phyloP scores from a whole-genome alignment of 2,329 filamentous ascomycete species.

The Pseudocercospora pini-densiflorae region DNA sequence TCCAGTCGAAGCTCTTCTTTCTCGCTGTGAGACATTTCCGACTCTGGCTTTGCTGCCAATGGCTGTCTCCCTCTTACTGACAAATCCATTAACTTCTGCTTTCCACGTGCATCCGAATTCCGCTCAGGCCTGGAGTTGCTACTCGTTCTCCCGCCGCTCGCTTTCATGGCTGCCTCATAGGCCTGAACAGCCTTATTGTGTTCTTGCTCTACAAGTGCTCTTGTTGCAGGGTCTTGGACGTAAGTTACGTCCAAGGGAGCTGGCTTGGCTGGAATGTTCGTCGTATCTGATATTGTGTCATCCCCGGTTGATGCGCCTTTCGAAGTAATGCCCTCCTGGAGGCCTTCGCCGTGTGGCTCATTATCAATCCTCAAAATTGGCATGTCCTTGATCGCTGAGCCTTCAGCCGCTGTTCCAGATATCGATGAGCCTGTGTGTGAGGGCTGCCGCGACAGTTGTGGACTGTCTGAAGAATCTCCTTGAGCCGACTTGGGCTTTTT shows the following conservation, averaged over 20 bases:
- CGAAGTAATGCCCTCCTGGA: neutral
- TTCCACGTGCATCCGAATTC: slow-evolving; percentile 28
- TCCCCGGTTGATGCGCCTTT: neutral
- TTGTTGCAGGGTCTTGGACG: slow-evolving; percentile 66
- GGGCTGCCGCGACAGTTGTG: slow-evolving; percentile 14
- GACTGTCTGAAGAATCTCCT: slow-evolving; percentile 20
- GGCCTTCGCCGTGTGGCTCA: neutral
- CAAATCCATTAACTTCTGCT: slow-evolving; percentile 14
- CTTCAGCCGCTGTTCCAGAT: neutral
- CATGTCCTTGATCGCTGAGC: neutral
- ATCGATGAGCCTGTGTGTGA: slow-evolving; percentile 2
- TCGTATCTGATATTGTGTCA: neutral
- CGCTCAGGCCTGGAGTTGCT: neutral
- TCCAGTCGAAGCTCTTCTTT: slow-evolving; percentile 36
- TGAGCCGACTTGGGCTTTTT: slow-evolving; percentile 58
- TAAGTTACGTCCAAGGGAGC: slow-evolving; percentile 60
- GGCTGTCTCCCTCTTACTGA: slow-evolving; percentile 28
- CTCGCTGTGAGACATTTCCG: slow-evolving; percentile 36
- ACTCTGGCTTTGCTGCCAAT: slow-evolving; percentile 24
- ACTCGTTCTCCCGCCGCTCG: neutral
- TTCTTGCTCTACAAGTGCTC: slow-evolving; percentile 72
- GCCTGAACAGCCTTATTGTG: slow-evolving; percentile 65
- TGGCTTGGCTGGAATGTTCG: slow-evolving; percentile 54
- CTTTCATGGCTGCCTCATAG: slow-evolving; percentile 54
- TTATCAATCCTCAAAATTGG: neutral